Conservation (phyloP, 768 basidiomycete genomes). For the Mycena filopes region DNA sequence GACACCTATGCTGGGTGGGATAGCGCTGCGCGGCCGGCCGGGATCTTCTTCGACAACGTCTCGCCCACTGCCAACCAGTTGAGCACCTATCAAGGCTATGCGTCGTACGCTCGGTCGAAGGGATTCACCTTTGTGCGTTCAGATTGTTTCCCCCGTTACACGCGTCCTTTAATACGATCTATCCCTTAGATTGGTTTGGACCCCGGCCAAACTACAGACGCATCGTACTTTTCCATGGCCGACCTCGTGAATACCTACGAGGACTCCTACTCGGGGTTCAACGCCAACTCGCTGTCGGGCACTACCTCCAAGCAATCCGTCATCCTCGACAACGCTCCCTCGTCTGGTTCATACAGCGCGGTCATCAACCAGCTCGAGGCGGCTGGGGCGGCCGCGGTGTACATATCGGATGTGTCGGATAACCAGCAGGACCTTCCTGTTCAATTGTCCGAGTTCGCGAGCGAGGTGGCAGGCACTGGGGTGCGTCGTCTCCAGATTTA, state of each 20-base stretch:
- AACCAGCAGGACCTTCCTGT: background rate
- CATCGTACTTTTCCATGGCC: conserved; percentile 17
- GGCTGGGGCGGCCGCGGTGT: conserved; percentile 21
- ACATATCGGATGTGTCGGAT: conserved; percentile 12
- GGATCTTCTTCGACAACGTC: conserved; percentile 25
- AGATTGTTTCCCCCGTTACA: too few species aligned
- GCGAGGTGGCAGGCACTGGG: conserved; percentile 16
- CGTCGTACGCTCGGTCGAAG: conserved; percentile 17
- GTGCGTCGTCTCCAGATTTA: background rate
- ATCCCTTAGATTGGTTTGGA: conserved; percentile 17
- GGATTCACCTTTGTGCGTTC: conserved; percentile 26
- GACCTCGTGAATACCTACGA: conserved; percentile 32
- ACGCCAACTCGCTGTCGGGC: conserved; percentile 14
- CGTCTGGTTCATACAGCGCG: conserved; percentile 21
- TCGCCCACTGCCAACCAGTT: conserved; percentile 1
- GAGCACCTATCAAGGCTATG: conserved; percentile 14
- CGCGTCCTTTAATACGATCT: background rate
- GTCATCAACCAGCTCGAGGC: conserved; percentile 19
- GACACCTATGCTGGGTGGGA: conserved; percentile 29
- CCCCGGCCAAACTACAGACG: conserved; percentile 1
- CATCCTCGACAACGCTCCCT: conserved; percentile 14
- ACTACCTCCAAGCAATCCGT: conserved; percentile 27
- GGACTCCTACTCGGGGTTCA: conserved; percentile 22
- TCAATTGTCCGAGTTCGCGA: conserved; percentile 17
- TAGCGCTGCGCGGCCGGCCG: conserved; percentile 12